Percentiles rank a stretch among this genome's conserved stretches.
Conservation (phyloP, 371 early-diverging fungal species). For the Sporodiniella umbellata region DNA sequence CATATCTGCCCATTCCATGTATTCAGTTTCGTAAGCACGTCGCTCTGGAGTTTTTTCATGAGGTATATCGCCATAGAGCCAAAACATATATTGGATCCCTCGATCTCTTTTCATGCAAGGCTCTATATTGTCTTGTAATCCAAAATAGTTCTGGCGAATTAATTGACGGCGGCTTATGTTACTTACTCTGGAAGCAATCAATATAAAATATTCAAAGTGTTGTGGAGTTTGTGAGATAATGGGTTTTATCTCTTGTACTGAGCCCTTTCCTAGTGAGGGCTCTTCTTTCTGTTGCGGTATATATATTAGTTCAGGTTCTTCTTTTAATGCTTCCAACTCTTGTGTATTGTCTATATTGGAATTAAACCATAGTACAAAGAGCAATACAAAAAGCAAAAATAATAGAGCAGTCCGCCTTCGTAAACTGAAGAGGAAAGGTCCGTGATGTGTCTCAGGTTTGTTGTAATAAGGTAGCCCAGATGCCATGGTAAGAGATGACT, state of each 20-base stretch:
- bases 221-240: background rate
- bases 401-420: conserved; percentile 12
- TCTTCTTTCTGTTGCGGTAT: background rate
- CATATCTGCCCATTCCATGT: conserved; percentile 53
- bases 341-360: conserved; percentile 6
- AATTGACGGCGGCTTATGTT: conserved; percentile 41
- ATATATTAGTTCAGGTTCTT: too few relatives aligned
- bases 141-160: conserved; percentile 54
- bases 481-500: too few relatives aligned
- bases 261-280: background rate
- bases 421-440: conserved; percentile 13
- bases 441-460: background rate
- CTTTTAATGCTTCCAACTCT: too few relatives aligned
- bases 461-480: too few relatives aligned
- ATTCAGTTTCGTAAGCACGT: conserved; percentile 49
- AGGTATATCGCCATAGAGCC: conserved; percentile 46
- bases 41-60: conserved; percentile 20
- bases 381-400: conserved; percentile 9
- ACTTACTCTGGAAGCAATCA: conserved; percentile 43
- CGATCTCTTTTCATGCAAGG: conserved; percentile 51
- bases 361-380: conserved; percentile 21
- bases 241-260: background rate
- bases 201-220: conserved; percentile 46
- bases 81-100: conserved; percentile 49
- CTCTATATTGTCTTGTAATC: conserved; percentile 46